phyloP scores from a whole-genome alignment of 371 early-diverging fungal genomes.

The Caulochytrium protostelioides region DNA sequence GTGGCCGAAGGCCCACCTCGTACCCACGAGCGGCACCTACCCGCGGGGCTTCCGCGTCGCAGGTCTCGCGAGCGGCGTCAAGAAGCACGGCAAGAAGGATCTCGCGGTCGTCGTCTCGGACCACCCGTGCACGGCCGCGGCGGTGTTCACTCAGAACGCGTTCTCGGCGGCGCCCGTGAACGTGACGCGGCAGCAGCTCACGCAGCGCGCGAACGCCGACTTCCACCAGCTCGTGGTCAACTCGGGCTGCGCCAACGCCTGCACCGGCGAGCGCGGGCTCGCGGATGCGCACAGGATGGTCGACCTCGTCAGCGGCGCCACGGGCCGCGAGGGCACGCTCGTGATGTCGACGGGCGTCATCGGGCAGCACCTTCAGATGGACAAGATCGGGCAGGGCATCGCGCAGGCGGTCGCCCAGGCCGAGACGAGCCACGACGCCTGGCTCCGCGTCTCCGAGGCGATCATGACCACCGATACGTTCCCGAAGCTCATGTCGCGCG shows the following conservation, averaged over 20 bases:
- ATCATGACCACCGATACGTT: conserved; percentile 95
- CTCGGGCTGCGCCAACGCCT: conserved; percentile 89
- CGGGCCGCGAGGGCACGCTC: conserved; percentile 17
- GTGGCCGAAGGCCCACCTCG: conserved; percentile 17
- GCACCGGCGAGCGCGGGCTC: conserved; percentile 68
- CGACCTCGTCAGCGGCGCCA: background rate
- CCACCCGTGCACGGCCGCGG: conserved; percentile 52
- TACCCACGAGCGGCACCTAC: conserved; percentile 22
- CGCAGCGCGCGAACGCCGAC: too few relatives aligned
- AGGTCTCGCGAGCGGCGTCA: conserved; percentile 52
- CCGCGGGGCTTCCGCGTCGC: conserved; percentile 66
- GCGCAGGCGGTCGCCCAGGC: conserved; percentile 16
- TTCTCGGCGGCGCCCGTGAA: conserved; percentile 83
- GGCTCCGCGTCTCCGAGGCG: conserved; percentile 61
- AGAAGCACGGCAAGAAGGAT: conserved; percentile 49
- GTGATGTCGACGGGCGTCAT: conserved; percentile 95
- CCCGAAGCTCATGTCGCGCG: conserved; percentile 57
- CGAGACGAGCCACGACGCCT: conserved; percentile 28
- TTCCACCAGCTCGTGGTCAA: conserved; percentile 52
- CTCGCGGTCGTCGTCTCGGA: conserved; percentile 58
- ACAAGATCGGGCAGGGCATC: conserved; percentile 59
- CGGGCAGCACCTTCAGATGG: conserved; percentile 70
- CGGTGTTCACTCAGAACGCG: conserved; percentile 76
- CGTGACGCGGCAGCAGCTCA: conserved; percentile 37
- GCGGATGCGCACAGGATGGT: conserved; percentile 54